Evolutionary conservation across 1,284 basidiomycete genomes (phyloP).

Genomic region (Trichosporon asahii): DNA sequence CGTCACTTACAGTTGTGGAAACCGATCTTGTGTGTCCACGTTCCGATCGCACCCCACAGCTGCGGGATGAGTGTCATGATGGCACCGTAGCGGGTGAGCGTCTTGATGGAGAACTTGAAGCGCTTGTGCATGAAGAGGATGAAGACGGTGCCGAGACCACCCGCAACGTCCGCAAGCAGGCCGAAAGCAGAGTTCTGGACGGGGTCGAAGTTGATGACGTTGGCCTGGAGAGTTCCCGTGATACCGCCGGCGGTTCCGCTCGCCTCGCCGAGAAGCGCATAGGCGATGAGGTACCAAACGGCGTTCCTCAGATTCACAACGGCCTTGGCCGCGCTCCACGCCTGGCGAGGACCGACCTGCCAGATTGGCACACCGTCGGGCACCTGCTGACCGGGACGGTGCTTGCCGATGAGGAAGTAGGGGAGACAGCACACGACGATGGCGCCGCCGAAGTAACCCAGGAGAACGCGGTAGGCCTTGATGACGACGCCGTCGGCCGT

Average conservation of each 20-base stretch:
- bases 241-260: constrained; percentile 18
- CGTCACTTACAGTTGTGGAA: constrained; percentile 26
- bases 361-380: constrained; percentile 18
- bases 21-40: constrained; percentile 18
- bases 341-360: constrained; percentile 19
- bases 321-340: constrained; percentile 19
- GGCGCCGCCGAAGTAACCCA: constrained; percentile 21
- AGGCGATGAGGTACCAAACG: constrained; percentile 23
- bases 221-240: constrained; percentile 19
- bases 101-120: constrained; percentile 19
- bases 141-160: constrained; percentile 22
- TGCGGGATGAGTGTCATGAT: constrained; percentile 4
- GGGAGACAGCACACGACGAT: constrained; percentile 18
- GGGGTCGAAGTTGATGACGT: constrained; percentile 24
- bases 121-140: constrained; percentile 20
- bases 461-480: constrained; percentile 17
- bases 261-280: constrained; percentile 14
- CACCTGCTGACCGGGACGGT: constrained; percentile 24
- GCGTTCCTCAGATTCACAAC: constrained; percentile 19
- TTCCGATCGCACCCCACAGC: constrained; percentile 25
- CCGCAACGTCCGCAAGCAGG: constrained; percentile 19
- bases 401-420: constrained; percentile 21
- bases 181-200: constrained; percentile 15
- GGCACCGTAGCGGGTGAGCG: not conserved
- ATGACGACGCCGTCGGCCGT: constrained; percentile 1